Conservation (phyloP, 2,329 filamentous ascomycete species). For the Atkinsonella hypoxylon region DNA sequence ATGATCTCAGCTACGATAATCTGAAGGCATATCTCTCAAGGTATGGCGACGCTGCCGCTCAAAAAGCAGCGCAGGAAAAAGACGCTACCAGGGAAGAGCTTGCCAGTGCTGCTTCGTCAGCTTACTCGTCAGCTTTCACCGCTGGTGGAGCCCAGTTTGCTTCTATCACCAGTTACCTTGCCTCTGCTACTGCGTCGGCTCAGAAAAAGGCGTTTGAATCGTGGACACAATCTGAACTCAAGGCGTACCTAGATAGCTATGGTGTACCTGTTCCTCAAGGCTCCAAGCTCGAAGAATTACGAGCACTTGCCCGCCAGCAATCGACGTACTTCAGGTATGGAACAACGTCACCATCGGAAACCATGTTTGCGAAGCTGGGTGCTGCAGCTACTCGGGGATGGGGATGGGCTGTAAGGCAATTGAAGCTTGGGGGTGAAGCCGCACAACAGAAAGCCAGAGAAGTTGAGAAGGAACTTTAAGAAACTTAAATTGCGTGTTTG, state of each 20-base stretch:
- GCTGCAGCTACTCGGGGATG: conserved; percentile 34
- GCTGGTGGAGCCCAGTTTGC: conserved; percentile 48
- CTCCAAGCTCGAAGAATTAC: conserved; percentile 55
- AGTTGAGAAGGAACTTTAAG: conserved; percentile 12
- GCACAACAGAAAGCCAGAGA: conserved; percentile 36
- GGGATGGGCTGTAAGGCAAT: conserved; percentile 39
- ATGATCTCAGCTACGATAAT: conserved; percentile 62
- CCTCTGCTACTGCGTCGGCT: conserved; percentile 50
- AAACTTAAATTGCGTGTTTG: neutral
- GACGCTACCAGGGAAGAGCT: conserved; percentile 63
- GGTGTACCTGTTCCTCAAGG: conserved; percentile 58
- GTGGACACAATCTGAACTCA: conserved; percentile 64
- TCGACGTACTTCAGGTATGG: conserved; percentile 69
- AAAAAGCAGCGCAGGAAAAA: conserved; percentile 49
- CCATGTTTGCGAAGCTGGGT: conserved; percentile 51
- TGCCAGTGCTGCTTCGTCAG: conserved; percentile 49
- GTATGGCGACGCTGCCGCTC: conserved; percentile 41
- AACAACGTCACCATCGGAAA: conserved; percentile 51
- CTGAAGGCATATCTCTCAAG: conserved; percentile 45
- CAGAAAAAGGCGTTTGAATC: conserved; percentile 58
- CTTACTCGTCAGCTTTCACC: conserved; percentile 46
- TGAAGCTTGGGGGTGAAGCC: conserved; percentile 34
- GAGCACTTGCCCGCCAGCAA: conserved; percentile 59
- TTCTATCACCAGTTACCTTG: conserved; percentile 59
- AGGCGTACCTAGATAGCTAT: conserved; percentile 69